phyloP scores from a whole-genome alignment of 495 filamentous ascomycete species.

The Rhypophila decipiens region DNA sequence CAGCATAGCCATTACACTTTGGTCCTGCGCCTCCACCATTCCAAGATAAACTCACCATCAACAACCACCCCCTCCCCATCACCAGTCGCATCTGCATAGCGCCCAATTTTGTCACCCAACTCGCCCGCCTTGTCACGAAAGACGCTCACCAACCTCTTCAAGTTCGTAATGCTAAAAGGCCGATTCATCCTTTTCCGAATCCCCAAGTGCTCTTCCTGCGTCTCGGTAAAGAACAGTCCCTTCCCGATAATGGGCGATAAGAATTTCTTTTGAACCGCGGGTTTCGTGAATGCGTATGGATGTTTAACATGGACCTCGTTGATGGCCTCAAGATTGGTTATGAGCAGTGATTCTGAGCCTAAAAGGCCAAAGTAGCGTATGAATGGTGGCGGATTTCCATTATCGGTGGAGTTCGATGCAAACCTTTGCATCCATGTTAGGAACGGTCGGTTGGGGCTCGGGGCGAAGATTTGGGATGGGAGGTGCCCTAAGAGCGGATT shows the following conservation, averaged over 20 bases:
- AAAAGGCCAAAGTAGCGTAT: conserved; percentile 20
- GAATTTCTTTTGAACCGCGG: conserved; percentile 13
- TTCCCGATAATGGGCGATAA: conserved; percentile 19
- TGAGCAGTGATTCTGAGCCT: conserved; percentile 21
- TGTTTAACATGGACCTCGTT: conserved; percentile 22
- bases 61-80: conserved; percentile 1
- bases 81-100: conserved; percentile 2
- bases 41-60: conserved; percentile 9
- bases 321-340: conserved; percentile 20
- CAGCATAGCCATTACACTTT: too few relatives aligned
- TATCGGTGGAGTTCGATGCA: too few relatives aligned
- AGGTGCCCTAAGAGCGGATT: background rate
- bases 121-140: conserved; percentile 16
- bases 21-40: too few relatives aligned
- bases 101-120: conserved; percentile 3
- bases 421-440: background rate
- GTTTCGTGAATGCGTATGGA: conserved; percentile 23
- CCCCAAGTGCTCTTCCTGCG: conserved; percentile 13
- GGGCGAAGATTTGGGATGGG: background rate
- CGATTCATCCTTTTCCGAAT: background rate
- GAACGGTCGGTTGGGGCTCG: background rate
- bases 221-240: conserved; percentile 24
- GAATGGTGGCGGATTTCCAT: conserved; percentile 17
- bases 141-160: conserved; percentile 17
- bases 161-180: conserved; percentile 15